These are phyloP conservation scores for Myxozyma mucilagina DNA, from an alignment of 805 yeast species.

Conservation along the genomic window DNA sequence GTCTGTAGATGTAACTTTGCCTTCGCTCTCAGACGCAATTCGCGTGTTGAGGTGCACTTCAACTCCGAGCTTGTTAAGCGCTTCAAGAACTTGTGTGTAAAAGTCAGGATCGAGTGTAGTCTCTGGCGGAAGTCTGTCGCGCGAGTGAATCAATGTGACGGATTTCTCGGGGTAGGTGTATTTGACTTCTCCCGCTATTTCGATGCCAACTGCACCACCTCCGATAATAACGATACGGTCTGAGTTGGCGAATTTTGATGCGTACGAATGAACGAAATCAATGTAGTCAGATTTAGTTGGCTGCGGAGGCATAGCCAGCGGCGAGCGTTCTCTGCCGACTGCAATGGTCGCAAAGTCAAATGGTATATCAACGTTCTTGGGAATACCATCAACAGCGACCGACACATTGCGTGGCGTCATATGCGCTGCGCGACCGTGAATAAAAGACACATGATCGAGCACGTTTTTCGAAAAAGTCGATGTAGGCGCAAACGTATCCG, in stretches of 20 bases:
- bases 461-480: constrained; percentile 6
- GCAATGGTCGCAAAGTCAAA: constrained; percentile 15
- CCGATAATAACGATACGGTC: constrained; percentile 50
- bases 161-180: constrained; percentile 42
- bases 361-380: constrained; percentile 1
- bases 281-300: constrained; percentile 9
- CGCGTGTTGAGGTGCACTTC: constrained; percentile 15
- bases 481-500: constrained; percentile 9
- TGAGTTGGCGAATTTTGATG: constrained; percentile 40
- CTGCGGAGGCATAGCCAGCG: constrained; percentile 5
- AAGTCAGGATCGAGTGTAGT: constrained; percentile 3
- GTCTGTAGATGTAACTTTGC: neutral
- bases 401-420: constrained; percentile 3
- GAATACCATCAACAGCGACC: neutral
- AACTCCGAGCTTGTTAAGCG: constrained; percentile 12
- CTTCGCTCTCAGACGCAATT: neutral
- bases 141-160: constrained; percentile 37
- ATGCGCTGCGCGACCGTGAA: constrained; percentile 1
- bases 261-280: constrained; percentile 4
- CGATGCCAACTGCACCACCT: constrained; percentile 57
- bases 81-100: neutral
- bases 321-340: constrained; percentile 13
- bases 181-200: constrained; percentile 52
- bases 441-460: constrained; percentile 17
- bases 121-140: constrained; percentile 16